Conservation (phyloP, 1,139 yeast species). For the Spathaspora jeffriesii region DNA sequence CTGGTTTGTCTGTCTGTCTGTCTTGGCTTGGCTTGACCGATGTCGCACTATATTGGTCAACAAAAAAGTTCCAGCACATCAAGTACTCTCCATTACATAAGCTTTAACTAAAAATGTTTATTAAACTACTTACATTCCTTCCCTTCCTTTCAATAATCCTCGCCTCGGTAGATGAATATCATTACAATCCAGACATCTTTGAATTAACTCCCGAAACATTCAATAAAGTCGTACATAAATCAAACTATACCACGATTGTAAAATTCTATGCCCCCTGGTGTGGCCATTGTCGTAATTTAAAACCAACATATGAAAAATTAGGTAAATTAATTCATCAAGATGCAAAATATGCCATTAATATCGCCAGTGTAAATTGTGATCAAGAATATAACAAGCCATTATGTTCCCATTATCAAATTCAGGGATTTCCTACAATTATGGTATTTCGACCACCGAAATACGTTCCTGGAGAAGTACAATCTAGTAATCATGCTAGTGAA, state of each 20-base stretch:
- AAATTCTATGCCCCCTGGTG: slow-evolving; percentile 99
- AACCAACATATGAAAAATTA: slow-evolving; percentile 58
- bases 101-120: neutral
- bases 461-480: slow-evolving; percentile 19
- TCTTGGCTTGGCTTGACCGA: neutral
- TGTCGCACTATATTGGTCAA: neutral
- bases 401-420: slow-evolving; percentile 66
- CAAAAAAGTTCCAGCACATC: neutral
- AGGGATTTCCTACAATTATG: slow-evolving; percentile 82
- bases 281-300: slow-evolving; percentile 68
- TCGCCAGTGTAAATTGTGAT: slow-evolving; percentile 91
- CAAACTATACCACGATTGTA: slow-evolving; percentile 81
- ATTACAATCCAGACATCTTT: slow-evolving; percentile 46
- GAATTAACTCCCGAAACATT: slow-evolving; percentile 62
- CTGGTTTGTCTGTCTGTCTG: neutral
- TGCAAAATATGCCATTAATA: slow-evolving; percentile 59
- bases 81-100: neutral
- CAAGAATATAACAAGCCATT: slow-evolving; percentile 61
- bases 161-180: slow-evolving; percentile 29
- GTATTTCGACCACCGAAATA: slow-evolving; percentile 82
- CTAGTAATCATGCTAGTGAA: slow-evolving; percentile 65
- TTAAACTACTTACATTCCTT: neutral
- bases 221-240: slow-evolving; percentile 59
- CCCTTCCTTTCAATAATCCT: neutral
- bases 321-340: slow-evolving; percentile 55